A percentile compares a stretch with the other conserved stretches of the same genome.
Conservation (phyloP, 306 rosid genomes). For the Pterocarpus macrocarpus region DNA sequence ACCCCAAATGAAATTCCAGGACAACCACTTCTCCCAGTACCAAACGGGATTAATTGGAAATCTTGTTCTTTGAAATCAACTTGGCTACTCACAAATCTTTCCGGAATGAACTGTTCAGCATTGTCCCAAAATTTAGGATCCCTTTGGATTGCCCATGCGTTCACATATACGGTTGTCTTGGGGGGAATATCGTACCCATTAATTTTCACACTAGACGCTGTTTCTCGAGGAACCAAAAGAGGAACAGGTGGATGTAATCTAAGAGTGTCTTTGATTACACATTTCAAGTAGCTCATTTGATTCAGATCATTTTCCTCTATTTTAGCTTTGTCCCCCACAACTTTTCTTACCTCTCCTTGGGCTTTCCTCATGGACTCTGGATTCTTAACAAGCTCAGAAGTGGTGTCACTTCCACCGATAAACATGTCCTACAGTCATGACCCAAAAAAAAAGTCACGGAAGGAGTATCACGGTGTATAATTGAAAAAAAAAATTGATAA, state of each 20-base stretch:
- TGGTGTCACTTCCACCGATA: conserved; percentile 14
- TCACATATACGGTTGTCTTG: conserved; percentile 24
- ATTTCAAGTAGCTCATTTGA: conserved; percentile 57
- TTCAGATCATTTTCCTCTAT: conserved; percentile 45
- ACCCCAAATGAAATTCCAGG: conserved; percentile 29
- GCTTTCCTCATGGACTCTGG: conserved; percentile 37
- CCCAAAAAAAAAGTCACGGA: no score
- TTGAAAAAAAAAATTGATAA: no score
- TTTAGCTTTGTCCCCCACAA: conserved; percentile 3
- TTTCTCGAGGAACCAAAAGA: conserved; percentile 45
- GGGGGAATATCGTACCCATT: conserved; percentile 31
- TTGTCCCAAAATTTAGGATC: conserved; percentile 31
- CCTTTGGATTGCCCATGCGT: conserved; percentile 48
- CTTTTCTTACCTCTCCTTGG: conserved; percentile 61
- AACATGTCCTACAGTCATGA: conserved; percentile 27
- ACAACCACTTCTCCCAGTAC: conserved; percentile 38
- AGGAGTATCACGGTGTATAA: no score
- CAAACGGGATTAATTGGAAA: conserved; percentile 17
- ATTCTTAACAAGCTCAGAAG: conserved; percentile 33
- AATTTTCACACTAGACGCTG: conserved; percentile 10
- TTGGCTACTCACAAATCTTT: conserved; percentile 20
- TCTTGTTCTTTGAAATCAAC: conserved; percentile 13
- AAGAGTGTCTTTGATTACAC: conserved; percentile 42
- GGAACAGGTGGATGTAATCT: conserved; percentile 56
- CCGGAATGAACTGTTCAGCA: conserved; percentile 25